Evolutionary conservation across 2,329 filamentous ascomycete genomes (phyloP).

Genomic region (Ophiostoma sp.): DNA sequence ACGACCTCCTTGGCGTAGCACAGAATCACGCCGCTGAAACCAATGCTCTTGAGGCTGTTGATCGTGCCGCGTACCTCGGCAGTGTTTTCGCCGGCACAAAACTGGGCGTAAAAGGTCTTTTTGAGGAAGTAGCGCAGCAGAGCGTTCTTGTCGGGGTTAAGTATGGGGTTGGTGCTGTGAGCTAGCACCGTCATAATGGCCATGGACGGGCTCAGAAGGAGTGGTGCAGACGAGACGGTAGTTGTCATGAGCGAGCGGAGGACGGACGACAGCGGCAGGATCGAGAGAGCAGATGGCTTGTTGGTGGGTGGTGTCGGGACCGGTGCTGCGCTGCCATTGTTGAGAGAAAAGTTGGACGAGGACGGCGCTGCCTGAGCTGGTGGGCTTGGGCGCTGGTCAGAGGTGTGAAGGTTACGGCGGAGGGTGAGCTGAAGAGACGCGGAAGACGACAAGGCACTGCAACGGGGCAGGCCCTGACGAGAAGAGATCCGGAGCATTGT

Average conservation of each 20-base stretch:
- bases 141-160: slow-evolving; percentile 71
- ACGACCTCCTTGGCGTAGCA: slow-evolving; percentile 81
- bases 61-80: slow-evolving; percentile 64
- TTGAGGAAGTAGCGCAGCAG: slow-evolving; percentile 66
- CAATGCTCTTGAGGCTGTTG: slow-evolving; percentile 61
- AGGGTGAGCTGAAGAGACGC: background rate
- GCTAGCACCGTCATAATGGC: slow-evolving; percentile 64
- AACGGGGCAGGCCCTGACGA: slow-evolving; percentile 15
- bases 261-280: slow-evolving; percentile 61
- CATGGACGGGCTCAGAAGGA: slow-evolving; percentile 66
- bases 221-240: slow-evolving; percentile 62
- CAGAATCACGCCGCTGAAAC: slow-evolving; percentile 78
- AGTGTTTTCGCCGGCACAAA: slow-evolving; percentile 75
- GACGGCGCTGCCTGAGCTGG: background rate
- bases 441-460: background rate
- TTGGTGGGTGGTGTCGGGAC: background rate
- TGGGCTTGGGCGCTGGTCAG: slow-evolving; percentile 18
- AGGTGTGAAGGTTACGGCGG: slow-evolving; percentile 20
- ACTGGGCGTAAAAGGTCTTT: slow-evolving; percentile 83
- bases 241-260: slow-evolving; percentile 66
- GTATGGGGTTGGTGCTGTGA: slow-evolving; percentile 58
- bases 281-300: slow-evolving; percentile 47
- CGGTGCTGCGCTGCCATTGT: background rate
- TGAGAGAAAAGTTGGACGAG: background rate
- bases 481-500: background rate